Evolutionary conservation across 164 flowering plant species (phyloP).

Genomic region (Liriodendron chinense): DNA sequence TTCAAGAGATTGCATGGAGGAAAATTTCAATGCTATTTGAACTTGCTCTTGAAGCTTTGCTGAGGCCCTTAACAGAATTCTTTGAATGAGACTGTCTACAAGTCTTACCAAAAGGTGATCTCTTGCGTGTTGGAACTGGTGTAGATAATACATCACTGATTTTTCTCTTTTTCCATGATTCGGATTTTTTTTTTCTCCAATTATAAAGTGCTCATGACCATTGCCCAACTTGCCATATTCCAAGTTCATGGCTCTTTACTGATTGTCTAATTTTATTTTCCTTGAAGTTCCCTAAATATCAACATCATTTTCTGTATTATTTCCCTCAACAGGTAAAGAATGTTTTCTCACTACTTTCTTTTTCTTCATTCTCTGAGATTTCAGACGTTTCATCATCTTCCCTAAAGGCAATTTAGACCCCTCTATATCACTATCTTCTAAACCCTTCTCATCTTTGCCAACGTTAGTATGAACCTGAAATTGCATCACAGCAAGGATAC

Average conservation of each 20-base stretch:
- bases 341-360: conserved; percentile 45
- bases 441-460: conserved; percentile 35
- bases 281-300: conserved; percentile 84
- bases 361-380: conserved; percentile 50
- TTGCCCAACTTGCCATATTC: conserved; percentile 41
- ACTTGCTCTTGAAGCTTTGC: conserved; percentile 23
- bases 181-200: conserved; percentile 23
- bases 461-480: conserved; percentile 43
- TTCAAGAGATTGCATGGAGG: conserved; percentile 20
- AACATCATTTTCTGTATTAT: conserved; percentile 45
- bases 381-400: conserved; percentile 63
- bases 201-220: conserved; percentile 38
- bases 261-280: conserved; percentile 71
- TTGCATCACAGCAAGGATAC: conserved; percentile 8
- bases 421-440: conserved; percentile 56
- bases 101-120: conserved; percentile 44
- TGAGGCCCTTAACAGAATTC: conserved; percentile 25
- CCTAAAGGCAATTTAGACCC: conserved; percentile 83
- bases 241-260: conserved; percentile 35
- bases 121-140: conserved; percentile 54
- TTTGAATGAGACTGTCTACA: conserved; percentile 29
- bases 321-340: conserved; percentile 30
- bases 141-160: conserved; percentile 27
- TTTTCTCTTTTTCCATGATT: conserved; percentile 39
- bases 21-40: conserved; percentile 8